A percentile compares a stretch with the other conserved stretches of the same genome.
Evolutionary conservation across 176 grass and related monocot genomes (phyloP).

Genomic region (Avena insularis): DNA sequence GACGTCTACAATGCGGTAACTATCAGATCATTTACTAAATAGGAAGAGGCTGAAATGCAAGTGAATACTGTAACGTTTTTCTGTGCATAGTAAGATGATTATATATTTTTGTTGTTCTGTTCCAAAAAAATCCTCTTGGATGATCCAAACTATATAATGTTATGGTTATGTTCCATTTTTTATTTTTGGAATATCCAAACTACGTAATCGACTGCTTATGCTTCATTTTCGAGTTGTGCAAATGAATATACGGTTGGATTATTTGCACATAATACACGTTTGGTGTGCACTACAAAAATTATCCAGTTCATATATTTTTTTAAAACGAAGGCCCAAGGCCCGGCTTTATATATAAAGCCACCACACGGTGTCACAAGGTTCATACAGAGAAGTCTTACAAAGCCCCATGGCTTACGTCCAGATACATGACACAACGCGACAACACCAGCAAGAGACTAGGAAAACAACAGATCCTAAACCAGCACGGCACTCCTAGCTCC

Average conservation of each 20-base stretch:
- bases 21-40: constrained; percentile 22
- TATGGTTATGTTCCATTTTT: not conserved
- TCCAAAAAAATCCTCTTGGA: not conserved
- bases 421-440: too few relatives aligned
- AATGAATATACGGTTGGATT: not conserved
- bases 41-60: constrained; percentile 8
- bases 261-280: not conserved
- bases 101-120: constrained; percentile 7
- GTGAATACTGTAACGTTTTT: not conserved
- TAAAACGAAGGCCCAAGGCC: too few relatives aligned
- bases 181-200: constrained; percentile 1
- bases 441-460: too few relatives aligned
- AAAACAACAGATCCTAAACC: too few relatives aligned
- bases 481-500: too few relatives aligned
- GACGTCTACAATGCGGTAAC: constrained; percentile 95
- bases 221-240: not conserved
- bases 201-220: not conserved
- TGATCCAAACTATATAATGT: not conserved
- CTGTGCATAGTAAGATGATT: not conserved
- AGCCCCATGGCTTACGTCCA: too few relatives aligned
- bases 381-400: too few relatives aligned
- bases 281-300: not conserved
- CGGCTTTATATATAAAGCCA: too few relatives aligned
- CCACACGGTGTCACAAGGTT: too few relatives aligned
- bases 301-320: not conserved